Conservation (phyloP, 2,329 filamentous ascomycete species). For the Chrysoporthe puriensis region DNA sequence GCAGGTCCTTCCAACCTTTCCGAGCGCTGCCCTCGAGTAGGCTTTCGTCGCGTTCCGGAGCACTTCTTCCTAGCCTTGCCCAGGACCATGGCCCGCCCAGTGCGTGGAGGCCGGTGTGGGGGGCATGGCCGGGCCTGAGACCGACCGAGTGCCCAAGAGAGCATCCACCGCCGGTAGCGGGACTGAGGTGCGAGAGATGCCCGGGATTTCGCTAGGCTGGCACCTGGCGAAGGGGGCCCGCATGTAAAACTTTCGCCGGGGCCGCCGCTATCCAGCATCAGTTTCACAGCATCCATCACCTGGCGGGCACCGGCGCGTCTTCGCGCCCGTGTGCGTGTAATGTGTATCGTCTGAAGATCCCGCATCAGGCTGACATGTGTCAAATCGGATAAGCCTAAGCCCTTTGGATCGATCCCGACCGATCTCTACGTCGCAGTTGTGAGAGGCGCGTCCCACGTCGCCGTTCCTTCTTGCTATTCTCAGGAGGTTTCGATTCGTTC, state of each 20-base stretch:
- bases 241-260: not conserved
- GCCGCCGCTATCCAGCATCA: not conserved
- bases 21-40: not conserved
- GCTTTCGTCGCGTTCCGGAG: constrained; percentile 3
- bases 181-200: too few species aligned
- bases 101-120: not conserved
- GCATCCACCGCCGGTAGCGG: not conserved
- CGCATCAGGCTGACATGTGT: not conserved
- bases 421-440: not conserved
- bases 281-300: not conserved
- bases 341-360: not conserved
- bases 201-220: too few species aligned
- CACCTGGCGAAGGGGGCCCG: too few species aligned
- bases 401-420: not conserved
- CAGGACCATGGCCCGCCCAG: not conserved
- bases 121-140: not conserved
- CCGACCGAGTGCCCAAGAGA: not conserved
- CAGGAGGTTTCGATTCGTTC: not conserved
- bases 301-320: not conserved
- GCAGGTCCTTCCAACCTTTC: not conserved
- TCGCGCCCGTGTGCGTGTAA: not conserved
- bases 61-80: not conserved
- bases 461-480: not conserved
- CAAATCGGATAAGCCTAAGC: not conserved
- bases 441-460: not conserved